Conservation (phyloP, 352 stramenopile species). For the Stephanocyclus meneghinianus region DNA sequence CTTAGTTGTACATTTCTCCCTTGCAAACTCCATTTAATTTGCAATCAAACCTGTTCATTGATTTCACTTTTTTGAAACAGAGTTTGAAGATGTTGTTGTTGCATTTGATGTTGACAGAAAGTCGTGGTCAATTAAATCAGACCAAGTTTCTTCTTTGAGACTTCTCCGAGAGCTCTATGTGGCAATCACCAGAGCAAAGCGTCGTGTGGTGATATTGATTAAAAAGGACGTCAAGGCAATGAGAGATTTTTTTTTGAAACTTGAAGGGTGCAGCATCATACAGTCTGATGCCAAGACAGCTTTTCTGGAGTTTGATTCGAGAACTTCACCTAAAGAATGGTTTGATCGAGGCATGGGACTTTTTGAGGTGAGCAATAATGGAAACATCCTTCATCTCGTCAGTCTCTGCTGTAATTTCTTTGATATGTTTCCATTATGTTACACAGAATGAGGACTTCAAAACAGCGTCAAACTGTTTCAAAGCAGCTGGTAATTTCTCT, state of each 20-base stretch:
- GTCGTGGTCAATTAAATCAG: constrained; percentile 34
- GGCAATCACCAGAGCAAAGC: constrained; percentile 45
- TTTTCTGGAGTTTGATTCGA: constrained; percentile 46
- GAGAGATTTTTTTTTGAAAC: constrained; percentile 31
- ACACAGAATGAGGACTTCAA: constrained; percentile 37
- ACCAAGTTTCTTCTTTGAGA: constrained; percentile 28
- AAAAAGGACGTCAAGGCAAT: constrained; percentile 12
- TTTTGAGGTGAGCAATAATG: constrained; percentile 19
- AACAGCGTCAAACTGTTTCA: constrained; percentile 50
- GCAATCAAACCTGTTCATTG: too few relatives aligned
- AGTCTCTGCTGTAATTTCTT: neutral
- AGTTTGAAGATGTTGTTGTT: constrained; percentile 37
- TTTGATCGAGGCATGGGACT: constrained; percentile 31
- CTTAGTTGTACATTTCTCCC: constrained; percentile 32
- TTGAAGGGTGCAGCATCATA: constrained; percentile 39
- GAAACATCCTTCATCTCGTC: neutral
- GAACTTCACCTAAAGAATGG: constrained; percentile 42
- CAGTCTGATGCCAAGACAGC: constrained; percentile 40
- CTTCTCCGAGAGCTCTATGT: constrained; percentile 56
- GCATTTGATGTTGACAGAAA: constrained; percentile 57
- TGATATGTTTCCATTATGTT: constrained; percentile 1
- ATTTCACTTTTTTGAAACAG: neutral
- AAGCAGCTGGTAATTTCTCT: constrained; percentile 24
- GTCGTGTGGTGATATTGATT: constrained; percentile 52
- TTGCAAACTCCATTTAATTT: neutral